A percentile compares a stretch with the other conserved stretches of the same genome.
phyloP scores from a whole-genome alignment of 768 basidiomycete genomes.

The Boletus sp. region DNA sequence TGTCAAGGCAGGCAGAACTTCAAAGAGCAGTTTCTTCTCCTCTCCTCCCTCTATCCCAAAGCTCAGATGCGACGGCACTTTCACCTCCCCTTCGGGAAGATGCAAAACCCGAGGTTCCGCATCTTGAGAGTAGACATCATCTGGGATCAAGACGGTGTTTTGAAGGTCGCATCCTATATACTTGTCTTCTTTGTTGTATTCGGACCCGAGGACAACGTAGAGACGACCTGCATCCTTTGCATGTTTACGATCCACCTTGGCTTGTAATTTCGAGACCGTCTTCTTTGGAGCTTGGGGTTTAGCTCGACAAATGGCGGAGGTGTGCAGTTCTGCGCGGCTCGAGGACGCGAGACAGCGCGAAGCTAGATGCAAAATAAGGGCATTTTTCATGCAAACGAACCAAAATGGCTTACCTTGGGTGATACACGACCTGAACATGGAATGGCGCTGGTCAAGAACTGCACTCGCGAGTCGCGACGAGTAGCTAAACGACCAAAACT shows the following conservation, averaged over 20 bases:
- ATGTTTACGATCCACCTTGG: conserved; percentile 41
- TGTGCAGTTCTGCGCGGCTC: conserved; percentile 46
- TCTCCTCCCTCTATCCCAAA: conserved; percentile 57
- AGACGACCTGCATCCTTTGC: conserved; percentile 43
- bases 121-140: conserved; percentile 36
- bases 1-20: conserved; percentile 58
- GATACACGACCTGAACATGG: conserved; percentile 30
- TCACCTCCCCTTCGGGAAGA: conserved; percentile 38
- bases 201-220: conserved; percentile 75
- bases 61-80: conserved; percentile 52
- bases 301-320: conserved; percentile 42
- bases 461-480: background rate
- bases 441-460: background rate
- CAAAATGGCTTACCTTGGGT: conserved; percentile 16
- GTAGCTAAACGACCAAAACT: conserved; percentile 1
- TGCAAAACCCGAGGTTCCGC: conserved; percentile 25
- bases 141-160: conserved; percentile 55
- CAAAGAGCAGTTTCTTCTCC: conserved; percentile 65
- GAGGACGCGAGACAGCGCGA: conserved; percentile 43
- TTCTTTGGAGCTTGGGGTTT: conserved; percentile 37
- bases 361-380: conserved; percentile 19
- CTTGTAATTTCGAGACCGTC: conserved; percentile 45
- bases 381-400: background rate
- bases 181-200: conserved; percentile 58
- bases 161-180: conserved; percentile 72